Evolutionary conservation across 345 rosid species (phyloP).

Genomic region (Murraya paniculata): DNA sequence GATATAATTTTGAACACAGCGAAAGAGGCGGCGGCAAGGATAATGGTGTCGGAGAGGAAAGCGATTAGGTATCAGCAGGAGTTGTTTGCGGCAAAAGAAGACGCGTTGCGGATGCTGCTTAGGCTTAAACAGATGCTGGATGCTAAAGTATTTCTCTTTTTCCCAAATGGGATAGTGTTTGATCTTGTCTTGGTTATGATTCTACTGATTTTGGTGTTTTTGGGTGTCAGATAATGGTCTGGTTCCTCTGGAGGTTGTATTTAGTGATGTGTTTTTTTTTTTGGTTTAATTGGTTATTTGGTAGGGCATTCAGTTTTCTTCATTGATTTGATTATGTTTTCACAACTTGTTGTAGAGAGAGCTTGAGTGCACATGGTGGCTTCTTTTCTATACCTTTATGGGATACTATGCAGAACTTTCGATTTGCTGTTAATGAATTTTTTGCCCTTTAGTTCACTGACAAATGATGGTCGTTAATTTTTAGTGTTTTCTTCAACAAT

Average conservation of each 20-base stretch:
- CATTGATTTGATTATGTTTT: not conserved
- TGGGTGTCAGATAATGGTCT: not conserved
- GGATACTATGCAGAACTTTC: not conserved
- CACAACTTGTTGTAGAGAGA: not conserved
- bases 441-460: not conserved
- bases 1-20: conserved; percentile 83
- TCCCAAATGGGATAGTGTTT: not conserved
- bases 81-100: conserved; percentile 64
- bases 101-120: conserved; percentile 69
- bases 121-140: conserved; percentile 83
- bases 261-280: conserved; percentile 11
- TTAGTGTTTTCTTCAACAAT: conserved; percentile 6
- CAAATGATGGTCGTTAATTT: no score
- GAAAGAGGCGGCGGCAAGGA: conserved; percentile 90
- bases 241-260: not conserved
- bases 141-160: conserved; percentile 53
- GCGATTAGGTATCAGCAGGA: conserved; percentile 66
- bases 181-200: conserved; percentile 6
- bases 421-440: not conserved
- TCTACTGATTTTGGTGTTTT: not conserved
- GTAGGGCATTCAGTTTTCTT: not conserved
- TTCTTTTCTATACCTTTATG: not conserved
- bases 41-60: conserved; percentile 77
- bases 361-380: not conserved
- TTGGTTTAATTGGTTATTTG: not conserved